Evolutionary conservation across 495 filamentous ascomycete species (phyloP).

Genomic region (Massariosphaeria phaeospora): DNA sequence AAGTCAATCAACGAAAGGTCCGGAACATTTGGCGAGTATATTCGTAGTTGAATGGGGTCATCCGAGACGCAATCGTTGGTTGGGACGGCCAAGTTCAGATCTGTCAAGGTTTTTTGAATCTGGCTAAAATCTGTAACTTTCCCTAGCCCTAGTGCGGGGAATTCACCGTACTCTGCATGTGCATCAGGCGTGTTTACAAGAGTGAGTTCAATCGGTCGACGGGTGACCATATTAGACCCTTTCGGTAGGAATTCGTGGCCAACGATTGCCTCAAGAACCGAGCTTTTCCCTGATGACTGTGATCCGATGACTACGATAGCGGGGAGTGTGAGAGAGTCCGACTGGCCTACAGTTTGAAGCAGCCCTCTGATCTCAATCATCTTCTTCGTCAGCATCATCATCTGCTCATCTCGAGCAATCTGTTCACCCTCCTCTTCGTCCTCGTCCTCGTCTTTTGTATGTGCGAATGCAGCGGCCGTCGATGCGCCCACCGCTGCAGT

Average conservation of each 20-base stretch:
- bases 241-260: slow-evolving; percentile 98
- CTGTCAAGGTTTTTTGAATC: slow-evolving; percentile 88
- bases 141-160: slow-evolving; percentile 83
- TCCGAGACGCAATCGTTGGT: slow-evolving; percentile 88
- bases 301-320: slow-evolving; percentile 98
- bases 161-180: slow-evolving; percentile 90
- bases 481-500: slow-evolving; percentile 50
- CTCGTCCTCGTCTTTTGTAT: slow-evolving; percentile 60
- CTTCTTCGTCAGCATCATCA: slow-evolving; percentile 98
- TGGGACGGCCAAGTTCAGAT: slow-evolving; percentile 89
- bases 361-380: slow-evolving; percentile 99
- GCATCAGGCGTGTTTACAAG: slow-evolving; percentile 92
- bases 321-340: slow-evolving; percentile 75
- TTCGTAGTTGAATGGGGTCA: slow-evolving; percentile 91
- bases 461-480: slow-evolving; percentile 70
- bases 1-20: slow-evolving; percentile 96
- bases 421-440: slow-evolving; percentile 42
- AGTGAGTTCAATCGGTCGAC: slow-evolving; percentile 92
- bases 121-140: slow-evolving; percentile 90
- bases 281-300: slow-evolving; percentile 97
- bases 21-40: slow-evolving; percentile 91
- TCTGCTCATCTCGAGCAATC: slow-evolving; percentile 85
- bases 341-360: slow-evolving; percentile 84
- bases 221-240: slow-evolving; percentile 96
- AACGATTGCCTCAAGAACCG: slow-evolving; percentile 93